A percentile compares a stretch with the other conserved stretches of the same genome.
phyloP scores from a whole-genome alignment of 2,329 filamentous ascomycete genomes.

The Colletotrichum sp. region DNA sequence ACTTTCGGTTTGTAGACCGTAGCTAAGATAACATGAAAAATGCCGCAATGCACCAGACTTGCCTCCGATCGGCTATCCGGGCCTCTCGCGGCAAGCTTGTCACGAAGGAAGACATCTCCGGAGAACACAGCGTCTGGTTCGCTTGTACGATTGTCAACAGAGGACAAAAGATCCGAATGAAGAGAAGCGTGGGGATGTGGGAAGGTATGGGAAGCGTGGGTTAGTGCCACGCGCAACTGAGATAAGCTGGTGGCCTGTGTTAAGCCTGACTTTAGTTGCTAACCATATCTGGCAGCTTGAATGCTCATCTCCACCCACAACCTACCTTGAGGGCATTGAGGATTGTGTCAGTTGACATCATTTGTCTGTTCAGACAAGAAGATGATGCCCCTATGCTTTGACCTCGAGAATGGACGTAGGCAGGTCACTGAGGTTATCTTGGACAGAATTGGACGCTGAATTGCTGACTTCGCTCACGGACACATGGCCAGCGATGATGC shows the following conservation, averaged over 20 bases:
- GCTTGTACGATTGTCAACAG: not conserved
- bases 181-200: not conserved
- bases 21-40: not conserved
- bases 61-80: not conserved
- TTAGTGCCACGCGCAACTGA: not conserved
- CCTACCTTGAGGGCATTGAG: not conserved
- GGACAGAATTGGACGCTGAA: not conserved
- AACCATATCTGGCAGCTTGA: not conserved
- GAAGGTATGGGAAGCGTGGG: not conserved
- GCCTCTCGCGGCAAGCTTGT: not conserved
- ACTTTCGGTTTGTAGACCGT: not conserved
- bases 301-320: not conserved
- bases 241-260: constrained; percentile 10
- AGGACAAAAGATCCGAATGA: not conserved
- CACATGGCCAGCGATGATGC: not conserved
- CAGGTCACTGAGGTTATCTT: not conserved
- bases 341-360: not conserved
- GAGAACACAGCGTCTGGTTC: not conserved
- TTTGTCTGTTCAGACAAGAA: not conserved
- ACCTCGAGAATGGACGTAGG: not conserved
- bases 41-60: not conserved
- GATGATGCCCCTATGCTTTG: not conserved
- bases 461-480: not conserved
- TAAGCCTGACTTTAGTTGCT: not conserved
- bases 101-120: not conserved